phyloP scores from a whole-genome alignment of 768 basidiomycete species.

The Mycena venus region DNA sequence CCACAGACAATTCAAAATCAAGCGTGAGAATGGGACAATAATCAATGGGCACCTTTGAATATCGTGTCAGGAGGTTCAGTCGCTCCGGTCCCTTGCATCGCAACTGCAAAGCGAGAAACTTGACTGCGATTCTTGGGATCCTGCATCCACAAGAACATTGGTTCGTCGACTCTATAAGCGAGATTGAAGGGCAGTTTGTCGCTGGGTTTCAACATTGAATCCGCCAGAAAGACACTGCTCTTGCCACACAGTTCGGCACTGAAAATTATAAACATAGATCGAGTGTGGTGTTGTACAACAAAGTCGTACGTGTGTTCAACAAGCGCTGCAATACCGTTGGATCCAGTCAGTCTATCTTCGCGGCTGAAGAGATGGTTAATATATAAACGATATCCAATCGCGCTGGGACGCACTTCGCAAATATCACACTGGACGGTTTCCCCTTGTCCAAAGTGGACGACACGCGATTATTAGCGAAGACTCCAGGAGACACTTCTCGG shows the following conservation, averaged over 20 bases:
- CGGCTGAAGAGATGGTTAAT: not conserved
- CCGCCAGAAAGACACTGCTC: not conserved
- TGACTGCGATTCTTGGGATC: constrained; percentile 1
- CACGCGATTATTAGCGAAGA: constrained; percentile 48
- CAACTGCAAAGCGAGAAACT: not conserved
- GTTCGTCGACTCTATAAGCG: not conserved
- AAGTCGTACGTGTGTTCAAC: constrained; percentile 33
- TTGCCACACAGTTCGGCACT: constrained; percentile 35
- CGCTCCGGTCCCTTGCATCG: constrained; percentile 26
- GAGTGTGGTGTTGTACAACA: not conserved
- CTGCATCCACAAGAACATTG: not conserved
- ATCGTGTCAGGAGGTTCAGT: constrained; percentile 11
- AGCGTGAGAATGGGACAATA: not conserved
- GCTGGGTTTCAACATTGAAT: not conserved
- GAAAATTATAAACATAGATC: not conserved
- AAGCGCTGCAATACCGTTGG: constrained; percentile 29
- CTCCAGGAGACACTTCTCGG: constrained; percentile 43
- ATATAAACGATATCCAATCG: not conserved
- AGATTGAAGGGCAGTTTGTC: not conserved
- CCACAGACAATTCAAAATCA: not conserved
- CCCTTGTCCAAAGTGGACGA: constrained; percentile 46
- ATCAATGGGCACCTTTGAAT: constrained; percentile 18
- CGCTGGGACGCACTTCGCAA: constrained; percentile 25
- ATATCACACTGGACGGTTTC: constrained; percentile 34
- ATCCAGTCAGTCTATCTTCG: constrained; percentile 16